Evolutionary conservation across 2,329 filamentous ascomycete genomes (phyloP), one percentile per base, ranked within the genome.

Genomic region (Alternaria viburni): DNA sequence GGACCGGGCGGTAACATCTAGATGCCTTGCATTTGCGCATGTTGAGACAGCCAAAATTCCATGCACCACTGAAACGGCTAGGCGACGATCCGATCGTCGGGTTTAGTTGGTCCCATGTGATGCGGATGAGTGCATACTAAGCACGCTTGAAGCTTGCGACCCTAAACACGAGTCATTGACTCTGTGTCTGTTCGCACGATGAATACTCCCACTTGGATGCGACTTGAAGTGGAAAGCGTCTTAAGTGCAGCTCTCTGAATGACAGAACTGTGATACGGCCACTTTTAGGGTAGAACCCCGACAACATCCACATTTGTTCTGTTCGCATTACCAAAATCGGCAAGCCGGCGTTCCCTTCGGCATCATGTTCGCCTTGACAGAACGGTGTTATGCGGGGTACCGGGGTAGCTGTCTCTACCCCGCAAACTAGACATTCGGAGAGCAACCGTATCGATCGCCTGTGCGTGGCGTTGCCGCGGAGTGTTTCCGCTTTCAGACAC

Each of bases 321-420:
- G 11, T 19, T 56, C 43, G 49, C 6, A 49, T 44, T 54, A 25
- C 56, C 50, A n/a, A 4, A 62, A 62, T 13, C 44, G 50, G 60
- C 32, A 62, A 50, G 12, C 60, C 56, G 56, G 56, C 54, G n/a
- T 17, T 19, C 19, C n/a, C 12, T 13, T 55, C 19, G 56, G 51
- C 32, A 54, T 25, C 50, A 25, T 47, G 10, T 44, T 47, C 23
- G 21, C 17, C n/a, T 26, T 17, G 11, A 41, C 28, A 41, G 19
- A 45, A 61, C 46, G 47, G 47, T 62, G 55, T 60, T 65, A 61
- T 67, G 70, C 68, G 69, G 70, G 69, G 70, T 68, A 60, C 62
- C 51, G 44, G 47, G 54, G 41, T 49, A 41, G 52, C 45, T 28
- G 17, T n/a, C 17, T 13, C 28, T 67, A 70, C 69, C 69, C 70